phyloP scores from a whole-genome alignment of 202 grass and related monocot genomes.

The Musa balbisiana region DNA sequence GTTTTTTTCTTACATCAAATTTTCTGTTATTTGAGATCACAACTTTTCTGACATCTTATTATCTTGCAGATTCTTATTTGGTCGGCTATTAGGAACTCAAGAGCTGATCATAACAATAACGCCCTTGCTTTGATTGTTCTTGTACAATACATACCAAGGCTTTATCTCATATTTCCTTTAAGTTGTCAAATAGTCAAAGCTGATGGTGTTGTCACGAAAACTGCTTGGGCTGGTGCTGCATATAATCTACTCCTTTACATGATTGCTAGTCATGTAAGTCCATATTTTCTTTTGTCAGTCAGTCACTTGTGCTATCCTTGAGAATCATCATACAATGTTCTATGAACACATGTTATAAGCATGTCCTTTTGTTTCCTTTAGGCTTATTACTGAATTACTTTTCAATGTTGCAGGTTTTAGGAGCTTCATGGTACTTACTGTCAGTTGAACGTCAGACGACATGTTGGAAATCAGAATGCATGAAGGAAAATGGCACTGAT shows the following conservation, averaged over 20 bases:
- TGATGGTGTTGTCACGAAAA: conserved; percentile 21
- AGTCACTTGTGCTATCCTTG: background rate
- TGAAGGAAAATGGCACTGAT: background rate
- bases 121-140: conserved; percentile 19
- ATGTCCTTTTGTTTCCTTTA: background rate
- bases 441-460: conserved; percentile 75
- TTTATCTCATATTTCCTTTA: conserved; percentile 25
- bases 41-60: background rate
- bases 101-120: conserved; percentile 1
- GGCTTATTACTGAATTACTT: background rate
- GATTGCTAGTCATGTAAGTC: conserved; percentile 26
- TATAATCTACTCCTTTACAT: conserved; percentile 30
- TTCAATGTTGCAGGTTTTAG: conserved; percentile 55
- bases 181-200: conserved; percentile 18
- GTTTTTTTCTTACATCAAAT: background rate
- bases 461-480: conserved; percentile 74
- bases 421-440: conserved; percentile 86
- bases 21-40: background rate
- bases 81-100: conserved; percentile 11
- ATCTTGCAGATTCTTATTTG: conserved; percentile 23
- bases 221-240: conserved; percentile 23
- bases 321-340: background rate
- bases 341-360: conserved; percentile 2
- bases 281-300: background rate
- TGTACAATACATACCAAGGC: conserved; percentile 10